These are phyloP conservation scores for Earliella scabrosa DNA, from an alignment of 1,284 basidiomycete genomes.

Conservation along the genomic window DNA sequence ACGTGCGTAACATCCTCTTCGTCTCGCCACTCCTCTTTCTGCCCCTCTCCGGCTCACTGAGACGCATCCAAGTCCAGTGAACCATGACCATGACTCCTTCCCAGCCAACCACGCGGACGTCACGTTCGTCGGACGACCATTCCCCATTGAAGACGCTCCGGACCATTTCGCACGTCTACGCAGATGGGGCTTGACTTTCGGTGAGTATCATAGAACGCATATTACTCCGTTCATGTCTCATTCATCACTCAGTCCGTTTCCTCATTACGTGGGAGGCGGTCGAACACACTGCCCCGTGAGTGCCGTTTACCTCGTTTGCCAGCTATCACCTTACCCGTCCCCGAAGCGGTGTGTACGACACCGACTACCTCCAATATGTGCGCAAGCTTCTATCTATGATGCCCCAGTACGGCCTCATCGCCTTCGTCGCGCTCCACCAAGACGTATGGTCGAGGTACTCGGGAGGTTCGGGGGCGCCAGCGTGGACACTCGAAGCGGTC, in stretches of 20 bases:
- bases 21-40: too few relatives aligned
- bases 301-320: slow-evolving; percentile 25
- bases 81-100: slow-evolving; percentile 66
- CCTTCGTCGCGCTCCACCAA: slow-evolving; percentile 86
- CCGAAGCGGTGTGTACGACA: slow-evolving; percentile 79
- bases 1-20: slow-evolving; percentile 55
- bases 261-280: slow-evolving; percentile 97
- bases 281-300: slow-evolving; percentile 89
- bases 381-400: slow-evolving; percentile 75
- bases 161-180: slow-evolving; percentile 81
- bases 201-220: slow-evolving; percentile 46
- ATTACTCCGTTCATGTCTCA: neutral
- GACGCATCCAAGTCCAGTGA: slow-evolving; percentile 51
- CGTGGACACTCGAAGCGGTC: slow-evolving; percentile 85
- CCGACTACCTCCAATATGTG: slow-evolving; percentile 85
- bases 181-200: slow-evolving; percentile 86
- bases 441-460: slow-evolving; percentile 96
- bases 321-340: neutral
- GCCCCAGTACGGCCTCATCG: slow-evolving; percentile 79
- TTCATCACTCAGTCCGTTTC: slow-evolving; percentile 69
- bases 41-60: neutral
- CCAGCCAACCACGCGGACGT: slow-evolving; percentile 63
- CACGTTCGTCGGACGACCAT: slow-evolving; percentile 84
- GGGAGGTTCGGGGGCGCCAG: slow-evolving; percentile 91
- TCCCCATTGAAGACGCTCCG: slow-evolving; percentile 82